These are phyloP conservation scores for Xanthoconium purpureum DNA, from an alignment of 768 basidiomycete species.

Conservation along the genomic window DNA sequence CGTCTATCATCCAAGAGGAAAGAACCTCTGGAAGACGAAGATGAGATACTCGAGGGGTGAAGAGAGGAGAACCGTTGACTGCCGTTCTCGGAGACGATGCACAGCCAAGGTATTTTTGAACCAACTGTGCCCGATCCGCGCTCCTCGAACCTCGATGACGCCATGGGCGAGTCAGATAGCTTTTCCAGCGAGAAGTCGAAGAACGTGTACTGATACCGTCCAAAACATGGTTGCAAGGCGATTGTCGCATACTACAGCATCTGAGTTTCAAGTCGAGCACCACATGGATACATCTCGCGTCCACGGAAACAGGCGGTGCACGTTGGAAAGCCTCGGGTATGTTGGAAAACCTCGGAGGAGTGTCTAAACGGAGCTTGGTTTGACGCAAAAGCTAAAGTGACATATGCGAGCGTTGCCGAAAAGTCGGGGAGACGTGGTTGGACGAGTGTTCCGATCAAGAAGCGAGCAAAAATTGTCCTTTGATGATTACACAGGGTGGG, in stretches of 20 bases:
- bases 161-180: neutral
- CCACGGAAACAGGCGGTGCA: neutral
- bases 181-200: neutral
- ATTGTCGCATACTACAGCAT: neutral
- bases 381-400: too few species aligned
- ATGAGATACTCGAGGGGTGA: too few species aligned
- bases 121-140: neutral
- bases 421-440: neutral
- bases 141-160: neutral
- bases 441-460: neutral
- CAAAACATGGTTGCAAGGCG: neutral
- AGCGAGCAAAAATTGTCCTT: neutral
- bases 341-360: neutral
- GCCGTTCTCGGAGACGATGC: too few species aligned
- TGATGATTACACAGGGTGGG: slow-evolving; percentile 3
- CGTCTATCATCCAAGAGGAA: neutral
- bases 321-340: neutral
- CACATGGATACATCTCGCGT: neutral
- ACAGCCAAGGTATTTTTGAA: neutral
- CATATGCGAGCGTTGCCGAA: too few species aligned
- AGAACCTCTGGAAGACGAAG: neutral
- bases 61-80: too few species aligned
- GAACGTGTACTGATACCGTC: neutral
- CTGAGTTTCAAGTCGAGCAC: neutral
- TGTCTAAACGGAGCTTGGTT: too few species aligned